Conservation (phyloP, 306 rosid genomes). For the Spatholobus suberectus region DNA sequence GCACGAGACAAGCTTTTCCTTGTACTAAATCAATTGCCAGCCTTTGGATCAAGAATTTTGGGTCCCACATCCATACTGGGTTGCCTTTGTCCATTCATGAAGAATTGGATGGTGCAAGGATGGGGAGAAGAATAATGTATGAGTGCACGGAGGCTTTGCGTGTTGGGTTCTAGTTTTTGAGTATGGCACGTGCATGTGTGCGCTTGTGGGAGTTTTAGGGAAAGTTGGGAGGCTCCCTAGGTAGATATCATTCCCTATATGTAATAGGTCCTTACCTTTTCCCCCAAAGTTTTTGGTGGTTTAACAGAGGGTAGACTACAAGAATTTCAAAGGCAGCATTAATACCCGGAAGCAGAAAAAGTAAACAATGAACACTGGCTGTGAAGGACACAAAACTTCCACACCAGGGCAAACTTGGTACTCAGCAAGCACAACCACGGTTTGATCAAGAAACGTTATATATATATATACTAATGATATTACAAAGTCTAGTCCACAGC, state of each 20-base stretch:
- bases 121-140: slow-evolving; percentile 56
- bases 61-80: slow-evolving; percentile 34
- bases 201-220: slow-evolving; percentile 26
- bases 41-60: slow-evolving; percentile 49
- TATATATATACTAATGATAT: background rate
- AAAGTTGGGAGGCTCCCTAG: slow-evolving; percentile 48
- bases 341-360: slow-evolving; percentile 20
- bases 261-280: slow-evolving; percentile 48
- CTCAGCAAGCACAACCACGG: background rate
- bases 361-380: slow-evolving; percentile 24
- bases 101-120: slow-evolving; percentile 43
- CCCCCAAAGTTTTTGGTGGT: slow-evolving; percentile 52
- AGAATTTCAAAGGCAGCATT: slow-evolving; percentile 49
- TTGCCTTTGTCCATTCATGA: slow-evolving; percentile 11
- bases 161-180: slow-evolving; percentile 70
- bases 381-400: slow-evolving; percentile 33
- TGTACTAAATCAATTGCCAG: slow-evolving; percentile 26
- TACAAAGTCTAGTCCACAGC: slow-evolving; percentile 31
- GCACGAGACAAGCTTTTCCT: slow-evolving; percentile 39
- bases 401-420: slow-evolving; percentile 16
- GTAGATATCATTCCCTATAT: slow-evolving; percentile 68
- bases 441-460: background rate
- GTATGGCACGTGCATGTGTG: slow-evolving; percentile 49
- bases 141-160: slow-evolving; percentile 89
- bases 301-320: slow-evolving; percentile 40